Evolutionary conservation across 768 basidiomycete species (phyloP), one percentile per base, ranked within the genome.

Genomic region (Suillus bovinus): DNA sequence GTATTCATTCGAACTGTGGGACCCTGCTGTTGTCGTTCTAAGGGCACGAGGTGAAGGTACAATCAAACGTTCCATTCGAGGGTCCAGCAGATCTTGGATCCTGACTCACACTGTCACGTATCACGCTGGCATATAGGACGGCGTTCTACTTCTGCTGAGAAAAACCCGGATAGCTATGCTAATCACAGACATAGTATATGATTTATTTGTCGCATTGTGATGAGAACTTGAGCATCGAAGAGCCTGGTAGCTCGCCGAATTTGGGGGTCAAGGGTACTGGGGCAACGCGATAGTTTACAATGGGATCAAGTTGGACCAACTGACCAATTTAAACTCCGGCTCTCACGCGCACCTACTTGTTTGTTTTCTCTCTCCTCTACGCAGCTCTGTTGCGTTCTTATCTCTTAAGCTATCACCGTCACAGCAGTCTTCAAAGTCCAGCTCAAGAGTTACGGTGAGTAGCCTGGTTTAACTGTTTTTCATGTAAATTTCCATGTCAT

Each of bases 261-360:
- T 47, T 24, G 13, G 22, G 49, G 49, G 49, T 50, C 27, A 50
- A 50, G 49, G 49, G 49, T 8, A 61, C 27, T 34, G 22, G n/a
- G 31, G 31, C 20, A 49, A 44, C 20, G n/a, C 3, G 24, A 47
- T 6, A 9, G 7, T 50, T 20, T 33, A 17, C 49, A 50, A 50
- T 50, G 49, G 49, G 27, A 36, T 36, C 38, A 38, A 56, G 24
- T 24, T 56, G 22, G 3, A 14, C 65, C 64, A n/a, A 66, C 65
- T 74, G 64, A 69, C 70, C 34, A 58, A 69, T 73, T 81, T 84
- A 59, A 80, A 78, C 82, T 84, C 83, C 83, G 83, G 16, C 69
- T 76, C 73, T 61, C 73, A 76, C 83, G 82, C 39, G 73, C 75
- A 73, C 75, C 74, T 77, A 75, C 75, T 77, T 76, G 77, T 74